Base-by-base conservation (phyloP, 768 basidiomycete species). In the Coprinopsis cinerea region DNA sequence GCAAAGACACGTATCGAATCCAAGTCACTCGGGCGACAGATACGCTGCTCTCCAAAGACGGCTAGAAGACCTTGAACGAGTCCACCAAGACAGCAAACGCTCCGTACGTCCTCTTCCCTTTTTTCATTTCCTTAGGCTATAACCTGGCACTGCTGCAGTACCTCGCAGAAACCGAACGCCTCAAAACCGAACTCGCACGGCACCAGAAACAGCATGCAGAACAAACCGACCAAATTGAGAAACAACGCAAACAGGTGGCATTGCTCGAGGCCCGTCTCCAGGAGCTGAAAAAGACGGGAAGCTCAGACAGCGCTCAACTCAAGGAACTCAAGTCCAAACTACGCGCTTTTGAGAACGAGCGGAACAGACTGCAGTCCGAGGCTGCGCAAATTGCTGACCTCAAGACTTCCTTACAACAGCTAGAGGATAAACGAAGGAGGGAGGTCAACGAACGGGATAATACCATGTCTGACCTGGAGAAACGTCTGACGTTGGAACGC, bases 71-170 rank as follows among this genome's bases (percentile, higher is more conserved):
- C 61, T 86, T 4, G 81, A 87, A 64, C 66, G 63, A 48, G 62
- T 81, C n/a, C 82, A 83, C 57, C 64, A 71, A 32, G 83, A 86
- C 2, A 77, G 75, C 50, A 88, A 85, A 51, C 70, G 42, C 86
- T 87, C 60, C 55, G 79, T 65, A 9, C 22, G 20, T 34, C 37
- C 34, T 28, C 37, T 27, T 13, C 41, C 13, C 20, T 14, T 17
- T n/a, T 13, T 22, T 17, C 30, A 43, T 22, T 7, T 35, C 3
- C 26, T 35, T 30, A 23, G 35, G 24, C 7, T 30, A 14, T 39
- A 22, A 39, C 24, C 32, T 43, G 6, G 18, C 7, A 18, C 17
- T 25, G 25, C 9, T 20, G 20, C 52, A 88, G 88, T 79, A 85
- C 59, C 75, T 75, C 58, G 64, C 65, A 1, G 81, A 86, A 53